Base-by-base conservation (phyloP, 106 monocot species). In the Amphibolis antarctica region DNA sequence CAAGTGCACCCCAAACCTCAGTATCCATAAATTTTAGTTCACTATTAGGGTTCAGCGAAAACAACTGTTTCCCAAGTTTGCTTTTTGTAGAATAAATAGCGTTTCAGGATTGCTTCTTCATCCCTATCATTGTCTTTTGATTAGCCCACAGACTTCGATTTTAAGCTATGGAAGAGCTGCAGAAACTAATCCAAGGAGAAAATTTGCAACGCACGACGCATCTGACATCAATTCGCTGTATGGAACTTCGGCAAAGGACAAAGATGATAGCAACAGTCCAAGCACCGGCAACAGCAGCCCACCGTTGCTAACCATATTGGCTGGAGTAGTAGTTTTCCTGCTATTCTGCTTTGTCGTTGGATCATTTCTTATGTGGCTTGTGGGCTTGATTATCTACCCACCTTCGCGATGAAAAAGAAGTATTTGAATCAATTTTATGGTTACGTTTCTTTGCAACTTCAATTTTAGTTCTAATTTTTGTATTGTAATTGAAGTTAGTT, bases 281-380 rank as follows among this genome's bases (percentile, higher is more conserved):
- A 46, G 42, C 15, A 63, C 44, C 57, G 0, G 67, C 9, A 62
- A 56, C 28, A 65, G 78, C 28, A 65, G 78, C 64, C 93, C 85
- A 9, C 93, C 88, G 2, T 75, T 83, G 6, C 57, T 69, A 9
- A 89, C 88, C 46, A 83, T 86, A 50, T 62, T 93, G 23, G 80
- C 83, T 9, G 88, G 81, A 28, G 19, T 79, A 25, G 10, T 78
- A 0, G 79, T 93, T 22, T 89, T 93, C 71, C 81, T 86, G 10
- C 69, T 93, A 7, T 66, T 93, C 20, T 75, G 59, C 46, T 83
- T 66, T 67, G 53, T 64, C 49, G 21, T 79, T 28, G 81, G 79
- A 30, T 79, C 78, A 15, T 43, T 86, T 36, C 48, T 68, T 31
- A 50, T 75, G 60, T 89, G 83, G 85, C 68, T 88, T 58, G 55